Evolutionary conservation across 2,329 filamentous ascomycete species (phyloP), one percentile per base, ranked within the genome.

Genomic region (Graphium sp.): DNA sequence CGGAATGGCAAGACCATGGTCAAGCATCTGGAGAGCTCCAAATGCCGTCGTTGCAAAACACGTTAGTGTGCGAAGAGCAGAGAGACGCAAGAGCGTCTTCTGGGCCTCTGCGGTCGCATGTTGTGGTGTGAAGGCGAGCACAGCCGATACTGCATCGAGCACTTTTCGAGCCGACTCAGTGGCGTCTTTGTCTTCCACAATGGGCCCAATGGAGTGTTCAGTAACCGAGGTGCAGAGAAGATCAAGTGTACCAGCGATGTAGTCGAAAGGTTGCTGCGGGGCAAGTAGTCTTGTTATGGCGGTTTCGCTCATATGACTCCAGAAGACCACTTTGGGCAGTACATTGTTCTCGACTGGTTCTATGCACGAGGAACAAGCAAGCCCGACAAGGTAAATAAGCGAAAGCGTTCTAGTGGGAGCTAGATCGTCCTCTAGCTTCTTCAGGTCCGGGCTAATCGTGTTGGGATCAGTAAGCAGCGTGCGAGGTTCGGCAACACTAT

Each of bases 1-100:
- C 2, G 80, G 82, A 11, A 92, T 68, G 9, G 73, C 72, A 22
- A 65, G 67, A 4, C 66, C 63, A 46, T 89, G 78, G 5, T 56
- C 53, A 0, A 76, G 77, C 7, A 94, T 61, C 25, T 78, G 66
- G 15, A 58, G 46, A 2, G 66, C 63, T 7, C 76, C 76, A 40
- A 78, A 69, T 0, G 62, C 51, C n/a, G 67, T 67, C 5, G 59
- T 53, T 2, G 69, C 65, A 44, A 84, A 74, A 2, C 63, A 56
- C n/a, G 62, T 55, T 10, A 76, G 50, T 2, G 70, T 61, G 25
- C 58, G 56, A 22, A 76, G 41, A 7, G 62, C 46, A 37, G 62
- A 45, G 48, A 60, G 39, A 33, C 56, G 51, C 35, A 63, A 48
- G 11, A 47, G 45, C 24, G 59, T 55, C 36, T 49, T 58, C 38